Conservation (phyloP, 139 green algal species). For the Chlamydomonas incerta region DNA sequence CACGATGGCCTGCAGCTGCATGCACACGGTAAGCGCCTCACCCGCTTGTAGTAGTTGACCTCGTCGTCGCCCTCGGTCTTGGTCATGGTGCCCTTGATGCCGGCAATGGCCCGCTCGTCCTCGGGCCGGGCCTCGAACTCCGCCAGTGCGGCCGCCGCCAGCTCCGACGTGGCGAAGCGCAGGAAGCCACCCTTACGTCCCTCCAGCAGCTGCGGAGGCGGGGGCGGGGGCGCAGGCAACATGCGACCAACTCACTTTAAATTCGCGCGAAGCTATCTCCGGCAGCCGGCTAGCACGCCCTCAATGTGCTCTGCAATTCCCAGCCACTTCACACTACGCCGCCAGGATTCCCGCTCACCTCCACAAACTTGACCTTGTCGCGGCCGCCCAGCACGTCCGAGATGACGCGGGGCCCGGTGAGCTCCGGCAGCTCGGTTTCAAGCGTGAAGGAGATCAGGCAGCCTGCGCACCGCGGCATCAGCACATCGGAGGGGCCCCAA, state of each 20-base stretch:
- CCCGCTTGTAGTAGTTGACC: slow-evolving; percentile 66
- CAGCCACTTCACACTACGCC: too few relatives aligned
- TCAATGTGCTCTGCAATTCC: too few relatives aligned
- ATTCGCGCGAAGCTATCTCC: too few relatives aligned
- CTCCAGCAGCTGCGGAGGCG: slow-evolving; percentile 27
- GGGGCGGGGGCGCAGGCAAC: background rate
- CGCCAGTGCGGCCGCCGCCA: slow-evolving; percentile 42
- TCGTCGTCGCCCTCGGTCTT: slow-evolving; percentile 78
- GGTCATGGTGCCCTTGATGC: slow-evolving; percentile 51
- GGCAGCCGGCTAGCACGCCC: too few relatives aligned
- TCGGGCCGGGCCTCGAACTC: slow-evolving; percentile 45
- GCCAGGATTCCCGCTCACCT: slow-evolving; percentile 63
- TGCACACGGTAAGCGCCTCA: slow-evolving; percentile 24
- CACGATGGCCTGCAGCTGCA: too few relatives aligned
- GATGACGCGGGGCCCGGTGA: slow-evolving; percentile 54
- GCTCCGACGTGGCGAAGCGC: slow-evolving; percentile 59
- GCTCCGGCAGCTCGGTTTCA: slow-evolving; percentile 47
- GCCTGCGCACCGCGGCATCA: too few relatives aligned
- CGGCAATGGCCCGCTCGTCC: slow-evolving; percentile 59
- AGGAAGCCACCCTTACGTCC: slow-evolving; percentile 59
- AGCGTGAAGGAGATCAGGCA: slow-evolving; percentile 60
- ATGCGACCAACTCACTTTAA: too few relatives aligned
- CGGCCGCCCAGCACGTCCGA: slow-evolving; percentile 63
- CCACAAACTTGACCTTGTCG: slow-evolving; percentile 63
- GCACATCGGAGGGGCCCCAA: too few relatives aligned